Evolutionary conservation across 2,329 filamentous ascomycete species (phyloP), one percentile per base, ranked within the genome.

Genomic region (Bretziella fagacearum): DNA sequence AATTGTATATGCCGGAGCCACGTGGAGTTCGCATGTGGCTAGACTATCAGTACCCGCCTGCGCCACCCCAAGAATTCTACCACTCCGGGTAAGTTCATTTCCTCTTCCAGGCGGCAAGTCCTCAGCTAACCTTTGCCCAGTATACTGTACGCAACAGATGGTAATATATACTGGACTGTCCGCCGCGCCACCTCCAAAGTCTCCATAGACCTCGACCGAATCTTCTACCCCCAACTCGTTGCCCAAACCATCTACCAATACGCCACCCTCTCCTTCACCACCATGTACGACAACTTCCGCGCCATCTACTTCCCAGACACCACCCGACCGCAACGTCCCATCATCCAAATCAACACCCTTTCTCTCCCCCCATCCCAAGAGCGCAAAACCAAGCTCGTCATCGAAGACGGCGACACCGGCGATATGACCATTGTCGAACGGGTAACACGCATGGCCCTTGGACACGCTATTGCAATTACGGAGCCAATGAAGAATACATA

Each of bases 401-500:
- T 50, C 6, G 39, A 50, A 46, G 44, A 50, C 30, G 44, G 45
- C 26, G 48, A 50, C 23, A 17, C 41, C 2, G 26, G 20, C 17
- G 36, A 30, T 17, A 45, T 43, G 20, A 45, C 45, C 3, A 30
- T 48, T 20, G 46, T 51, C 17, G 49, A 51, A 32, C 32, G 42
- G 20, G 36, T 54, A 18, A 54, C 51, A 25, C 47, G 54, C 3
- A 46, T 48, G n/a, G 52, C 52, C 10, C 46, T 52, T 8, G 47
- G 50, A 26, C 52, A 52, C 20, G 49, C 49, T 11, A 45, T 51
- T 13, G 48, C 51, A 36, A 46, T 55, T 27, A 49, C 47, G 8
- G 49, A 54, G 13, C 52, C 52, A 5, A 52, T 52, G 13, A 46
- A 44, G 11, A 50, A 43, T 2, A 51, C 52, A 15, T 52, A 44